Percentiles rank a stretch among this genome's conserved stretches.
These are phyloP conservation scores for Huntiella abstrusa DNA, from an alignment of 2,329 filamentous ascomycete genomes.

Conservation along the genomic window DNA sequence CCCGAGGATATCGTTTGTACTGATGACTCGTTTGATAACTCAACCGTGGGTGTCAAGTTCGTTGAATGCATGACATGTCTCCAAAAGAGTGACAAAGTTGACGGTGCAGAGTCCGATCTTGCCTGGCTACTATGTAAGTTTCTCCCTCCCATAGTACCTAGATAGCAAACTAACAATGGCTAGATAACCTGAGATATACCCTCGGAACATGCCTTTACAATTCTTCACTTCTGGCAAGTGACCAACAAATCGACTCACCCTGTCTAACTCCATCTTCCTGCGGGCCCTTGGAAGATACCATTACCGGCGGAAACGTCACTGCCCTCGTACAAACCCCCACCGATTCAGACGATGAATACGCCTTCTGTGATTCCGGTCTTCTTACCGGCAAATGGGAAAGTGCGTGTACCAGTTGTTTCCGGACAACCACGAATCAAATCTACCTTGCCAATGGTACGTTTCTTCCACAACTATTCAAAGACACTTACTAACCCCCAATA, in stretches of 20 bases:
- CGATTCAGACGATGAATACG: conserved; percentile 16
- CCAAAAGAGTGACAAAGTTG: conserved; percentile 24
- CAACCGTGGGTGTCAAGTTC: conserved; percentile 25
- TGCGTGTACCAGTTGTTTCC: conserved; percentile 25
- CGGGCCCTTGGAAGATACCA: conserved; percentile 20
- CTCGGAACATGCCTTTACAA: conserved; percentile 28
- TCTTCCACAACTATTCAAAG: not conserved
- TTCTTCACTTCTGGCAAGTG: conserved; percentile 17
- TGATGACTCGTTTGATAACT: conserved; percentile 22
- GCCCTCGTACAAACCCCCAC: conserved; percentile 5
- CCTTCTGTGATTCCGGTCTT: conserved; percentile 22
- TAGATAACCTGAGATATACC: conserved; percentile 32
- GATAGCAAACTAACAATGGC: conserved; percentile 12
- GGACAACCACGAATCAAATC: conserved; percentile 20
- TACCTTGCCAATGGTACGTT: conserved; percentile 33
- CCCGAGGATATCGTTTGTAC: conserved; percentile 28
- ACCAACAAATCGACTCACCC: conserved; percentile 20
- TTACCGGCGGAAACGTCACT: conserved; percentile 19
- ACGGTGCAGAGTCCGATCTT: conserved; percentile 23
- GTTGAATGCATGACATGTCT: conserved; percentile 28
- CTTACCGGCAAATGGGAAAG: conserved; percentile 18
- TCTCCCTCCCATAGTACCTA: not conserved
- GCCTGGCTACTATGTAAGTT: conserved; percentile 30
- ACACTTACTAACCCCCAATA: conserved; percentile 14
- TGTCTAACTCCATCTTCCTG: conserved; percentile 27